Conservation (phyloP, 441 rosid species). For the Adansonia madagascariensis region DNA sequence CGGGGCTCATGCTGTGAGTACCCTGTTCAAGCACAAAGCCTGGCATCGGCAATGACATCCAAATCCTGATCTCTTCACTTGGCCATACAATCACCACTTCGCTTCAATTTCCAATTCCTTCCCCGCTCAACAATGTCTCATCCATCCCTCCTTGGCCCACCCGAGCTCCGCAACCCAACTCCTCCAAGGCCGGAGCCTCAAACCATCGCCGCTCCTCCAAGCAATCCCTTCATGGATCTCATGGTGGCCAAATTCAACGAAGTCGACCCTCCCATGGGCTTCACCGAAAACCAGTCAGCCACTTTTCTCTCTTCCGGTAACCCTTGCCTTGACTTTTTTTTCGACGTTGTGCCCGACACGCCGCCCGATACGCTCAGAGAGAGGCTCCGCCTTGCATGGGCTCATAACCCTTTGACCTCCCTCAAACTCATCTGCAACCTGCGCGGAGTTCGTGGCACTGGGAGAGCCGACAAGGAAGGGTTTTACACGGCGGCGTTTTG, state of each 20-base stretch:
- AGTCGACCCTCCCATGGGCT: constrained; percentile 33
- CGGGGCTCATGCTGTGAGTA: too few species aligned
- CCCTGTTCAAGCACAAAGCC: too few species aligned
- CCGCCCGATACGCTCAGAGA: constrained; percentile 23
- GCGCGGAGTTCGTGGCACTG: constrained; percentile 57
- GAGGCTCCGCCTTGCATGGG: constrained; percentile 44
- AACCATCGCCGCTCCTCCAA: neutral
- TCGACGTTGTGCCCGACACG: constrained; percentile 39
- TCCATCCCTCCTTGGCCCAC: constrained; percentile 50
- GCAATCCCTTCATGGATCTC: constrained; percentile 43
- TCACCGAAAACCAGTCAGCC: constrained; percentile 38
- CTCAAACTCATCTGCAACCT: constrained; percentile 57
- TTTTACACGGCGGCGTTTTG: constrained; percentile 54
- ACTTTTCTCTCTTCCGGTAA: constrained; percentile 41
- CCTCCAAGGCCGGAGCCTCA: neutral
- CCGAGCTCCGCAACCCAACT: constrained; percentile 36
- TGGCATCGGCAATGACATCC: too few species aligned
- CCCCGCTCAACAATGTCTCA: constrained; percentile 21
- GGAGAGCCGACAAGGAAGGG: constrained; percentile 55
- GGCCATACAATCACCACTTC: too few species aligned
- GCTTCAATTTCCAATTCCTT: neutral
- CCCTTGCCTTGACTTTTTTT: constrained; percentile 55
- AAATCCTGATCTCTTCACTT: too few species aligned
- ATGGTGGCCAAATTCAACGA: constrained; percentile 48
- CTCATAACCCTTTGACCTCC: constrained; percentile 46